Percentiles rank a stretch among this genome's conserved stretches.
Conservation (phyloP, 2,329 filamentous ascomycete genomes). For the Thelonectria olida region DNA sequence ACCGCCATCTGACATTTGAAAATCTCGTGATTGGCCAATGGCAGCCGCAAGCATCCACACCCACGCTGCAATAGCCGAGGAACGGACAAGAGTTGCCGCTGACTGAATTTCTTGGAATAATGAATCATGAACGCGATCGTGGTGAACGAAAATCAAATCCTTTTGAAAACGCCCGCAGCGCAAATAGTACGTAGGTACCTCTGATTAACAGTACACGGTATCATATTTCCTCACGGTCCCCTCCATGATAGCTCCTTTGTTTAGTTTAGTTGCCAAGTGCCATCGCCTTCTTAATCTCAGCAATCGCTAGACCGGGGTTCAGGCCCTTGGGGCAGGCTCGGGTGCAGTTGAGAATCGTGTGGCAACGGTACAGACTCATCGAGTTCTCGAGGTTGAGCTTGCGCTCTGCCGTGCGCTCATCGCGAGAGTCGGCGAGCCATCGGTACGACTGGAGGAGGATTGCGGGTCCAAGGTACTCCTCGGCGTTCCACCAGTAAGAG, state of each 20-base stretch:
- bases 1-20: too few species aligned
- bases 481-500: constrained; percentile 99
- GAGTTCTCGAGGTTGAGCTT: constrained; percentile 95
- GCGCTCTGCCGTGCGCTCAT: constrained; percentile 87
- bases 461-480: constrained; percentile 97
- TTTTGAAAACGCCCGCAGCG: too few species aligned
- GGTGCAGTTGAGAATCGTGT: constrained; percentile 99
- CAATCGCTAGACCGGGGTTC: constrained; percentile 94
- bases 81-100: too few species aligned
- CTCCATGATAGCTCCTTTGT: constrained; percentile 17
- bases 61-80: too few species aligned
- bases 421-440: constrained; percentile 94
- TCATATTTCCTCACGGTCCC: constrained; percentile 20
- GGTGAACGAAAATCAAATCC: too few species aligned
- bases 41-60: too few species aligned
- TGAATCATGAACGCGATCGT: too few species aligned
- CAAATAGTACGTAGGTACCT: too few species aligned
- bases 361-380: constrained; percentile 98
- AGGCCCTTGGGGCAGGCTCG: constrained; percentile 97
- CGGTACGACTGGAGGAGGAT: constrained; percentile 98
- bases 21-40: too few species aligned
- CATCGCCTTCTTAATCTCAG: constrained; percentile 99
- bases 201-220: too few species aligned
- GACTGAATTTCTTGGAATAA: too few species aligned
- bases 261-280: constrained; percentile 56